A percentile compares a stretch with the other conserved stretches of the same genome.
Conservation (phyloP, 2,329 filamentous ascomycete genomes). For the Sphaerulina populicola region DNA sequence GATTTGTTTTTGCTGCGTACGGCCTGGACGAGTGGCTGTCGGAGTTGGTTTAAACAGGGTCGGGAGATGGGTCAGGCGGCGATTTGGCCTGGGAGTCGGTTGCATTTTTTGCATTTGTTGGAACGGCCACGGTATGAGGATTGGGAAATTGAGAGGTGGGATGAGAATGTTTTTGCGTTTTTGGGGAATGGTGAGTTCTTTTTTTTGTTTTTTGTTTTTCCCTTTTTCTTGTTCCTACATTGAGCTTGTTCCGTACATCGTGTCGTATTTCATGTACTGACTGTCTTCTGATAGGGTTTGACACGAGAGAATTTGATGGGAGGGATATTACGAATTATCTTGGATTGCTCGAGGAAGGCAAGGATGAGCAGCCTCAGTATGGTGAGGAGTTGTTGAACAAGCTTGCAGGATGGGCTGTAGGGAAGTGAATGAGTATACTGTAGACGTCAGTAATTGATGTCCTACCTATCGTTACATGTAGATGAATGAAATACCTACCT, state of each 20-base stretch:
- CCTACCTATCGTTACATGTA: too few relatives aligned
- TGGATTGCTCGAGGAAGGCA: constrained; percentile 34
- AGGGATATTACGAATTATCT: constrained; percentile 42
- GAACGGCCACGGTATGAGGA: constrained; percentile 36
- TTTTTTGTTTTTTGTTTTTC: neutral
- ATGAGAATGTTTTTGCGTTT: constrained; percentile 36
- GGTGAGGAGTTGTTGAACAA: constrained; percentile 34
- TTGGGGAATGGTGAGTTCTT: constrained; percentile 32
- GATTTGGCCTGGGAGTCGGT: constrained; percentile 35
- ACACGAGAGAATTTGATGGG: constrained; percentile 41
- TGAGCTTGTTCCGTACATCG: neutral
- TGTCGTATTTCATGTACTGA: neutral
- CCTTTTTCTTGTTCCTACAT: neutral
- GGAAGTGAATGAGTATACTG: constrained; percentile 13
- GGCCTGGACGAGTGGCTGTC: constrained; percentile 32
- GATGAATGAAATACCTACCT: too few relatives aligned
- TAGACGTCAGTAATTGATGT: too few relatives aligned
- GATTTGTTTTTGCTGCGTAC: constrained; percentile 37
- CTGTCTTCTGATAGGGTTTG: constrained; percentile 30
- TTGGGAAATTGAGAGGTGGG: constrained; percentile 37
- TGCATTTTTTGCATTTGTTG: constrained; percentile 36
- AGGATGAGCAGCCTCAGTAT: constrained; percentile 37
- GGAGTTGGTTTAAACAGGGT: constrained; percentile 35
- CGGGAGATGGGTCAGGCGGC: constrained; percentile 33
- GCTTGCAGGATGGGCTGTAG: constrained; percentile 33